These are phyloP conservation scores for Trematosphaeria pertusa DNA, from an alignment of 2,329 filamentous ascomycete species.

Conservation along the genomic window DNA sequence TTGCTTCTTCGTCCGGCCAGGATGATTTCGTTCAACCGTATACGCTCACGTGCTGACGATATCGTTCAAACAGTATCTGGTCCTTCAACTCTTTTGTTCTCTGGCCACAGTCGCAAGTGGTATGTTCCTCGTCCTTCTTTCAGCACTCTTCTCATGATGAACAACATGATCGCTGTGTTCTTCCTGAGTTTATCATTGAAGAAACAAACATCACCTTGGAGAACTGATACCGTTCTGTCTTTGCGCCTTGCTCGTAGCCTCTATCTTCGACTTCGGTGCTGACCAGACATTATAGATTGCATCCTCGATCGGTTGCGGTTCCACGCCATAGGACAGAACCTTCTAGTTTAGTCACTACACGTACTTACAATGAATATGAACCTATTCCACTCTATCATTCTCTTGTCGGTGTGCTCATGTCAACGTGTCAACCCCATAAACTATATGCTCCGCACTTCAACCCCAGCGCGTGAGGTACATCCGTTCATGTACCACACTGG, in stretches of 20 bases:
- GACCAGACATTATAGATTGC: no score
- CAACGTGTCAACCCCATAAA: constrained; percentile 15
- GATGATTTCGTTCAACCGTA: constrained; percentile 13
- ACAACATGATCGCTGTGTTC: constrained; percentile 68
- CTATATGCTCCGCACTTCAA: no score
- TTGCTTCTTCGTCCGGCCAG: constrained; percentile 17
- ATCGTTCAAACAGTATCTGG: not conserved
- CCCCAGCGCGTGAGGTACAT: constrained; percentile 3
- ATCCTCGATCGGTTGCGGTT: no score
- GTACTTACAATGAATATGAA: not conserved
- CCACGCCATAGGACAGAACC: no score
- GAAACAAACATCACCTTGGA: constrained; percentile 70
- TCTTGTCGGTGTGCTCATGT: constrained; percentile 13
- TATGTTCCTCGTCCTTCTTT: constrained; percentile 16
- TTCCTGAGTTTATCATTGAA: constrained; percentile 66
- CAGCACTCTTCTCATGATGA: constrained; percentile 59
- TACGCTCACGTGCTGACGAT: constrained; percentile 32
- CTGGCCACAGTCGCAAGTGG: no score
- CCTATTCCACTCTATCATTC: no score
- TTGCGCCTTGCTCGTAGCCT: not conserved
- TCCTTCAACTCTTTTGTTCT: no score
- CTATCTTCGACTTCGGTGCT: no score
- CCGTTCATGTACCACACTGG: constrained; percentile 12
- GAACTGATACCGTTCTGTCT: constrained; percentile 58
- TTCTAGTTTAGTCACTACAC: constrained; percentile 6